phyloP scores from a whole-genome alignment of 441 rosid genomes.

The Geranium incanum region DNA sequence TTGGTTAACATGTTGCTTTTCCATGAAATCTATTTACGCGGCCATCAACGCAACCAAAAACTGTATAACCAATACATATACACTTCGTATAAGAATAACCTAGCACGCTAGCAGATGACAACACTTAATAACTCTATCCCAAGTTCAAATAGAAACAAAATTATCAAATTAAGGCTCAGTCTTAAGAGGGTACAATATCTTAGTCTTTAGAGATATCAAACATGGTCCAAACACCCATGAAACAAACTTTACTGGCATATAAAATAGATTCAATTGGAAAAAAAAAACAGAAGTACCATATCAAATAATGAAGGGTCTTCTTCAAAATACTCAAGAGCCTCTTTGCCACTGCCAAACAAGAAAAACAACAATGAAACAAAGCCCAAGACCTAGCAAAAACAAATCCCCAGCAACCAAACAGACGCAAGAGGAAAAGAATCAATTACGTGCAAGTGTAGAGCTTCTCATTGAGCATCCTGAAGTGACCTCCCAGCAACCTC shows the following conservation, averaged over 20 bases:
- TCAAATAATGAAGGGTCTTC: conserved; percentile 73
- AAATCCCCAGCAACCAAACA: background rate
- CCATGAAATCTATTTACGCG: too few species aligned
- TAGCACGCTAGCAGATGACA: too few species aligned
- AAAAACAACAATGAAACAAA: background rate
- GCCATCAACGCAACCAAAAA: too few species aligned
- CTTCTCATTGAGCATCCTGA: conserved; percentile 85
- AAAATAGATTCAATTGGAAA: background rate
- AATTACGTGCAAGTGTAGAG: conserved; percentile 86
- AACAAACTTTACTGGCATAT: background rate
- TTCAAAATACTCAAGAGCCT: conserved; percentile 57
- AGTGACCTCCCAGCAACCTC: conserved; percentile 69
- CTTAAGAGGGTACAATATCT: background rate
- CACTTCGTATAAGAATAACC: too few species aligned
- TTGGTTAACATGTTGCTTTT: too few species aligned
- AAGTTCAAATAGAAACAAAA: background rate
- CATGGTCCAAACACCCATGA: background rate
- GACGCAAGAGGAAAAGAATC: background rate
- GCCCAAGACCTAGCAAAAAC: background rate
- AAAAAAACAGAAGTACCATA: conserved; percentile 36
- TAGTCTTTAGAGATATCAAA: background rate
- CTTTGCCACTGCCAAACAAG: conserved; percentile 50
- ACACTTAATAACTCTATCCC: too few species aligned
- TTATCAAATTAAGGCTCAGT: background rate
- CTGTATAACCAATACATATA: too few species aligned